A percentile compares a stretch with the other conserved stretches of the same genome.
Conservation (phyloP, 192 early-diverging fungal genomes). For the Rhizoclosmatium sp. region DNA sequence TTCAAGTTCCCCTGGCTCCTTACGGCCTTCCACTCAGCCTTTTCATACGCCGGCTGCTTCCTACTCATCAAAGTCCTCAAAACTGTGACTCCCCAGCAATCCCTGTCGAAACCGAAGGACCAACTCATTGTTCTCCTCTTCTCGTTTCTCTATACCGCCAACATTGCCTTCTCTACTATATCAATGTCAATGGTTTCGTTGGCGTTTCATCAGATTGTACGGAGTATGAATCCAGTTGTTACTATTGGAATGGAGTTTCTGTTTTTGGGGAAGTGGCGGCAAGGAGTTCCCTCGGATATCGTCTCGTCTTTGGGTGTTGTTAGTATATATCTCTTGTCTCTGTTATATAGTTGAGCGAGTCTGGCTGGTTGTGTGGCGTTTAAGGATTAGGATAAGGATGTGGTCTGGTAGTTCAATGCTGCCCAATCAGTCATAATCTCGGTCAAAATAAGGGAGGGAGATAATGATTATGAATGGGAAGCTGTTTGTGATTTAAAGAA, state of each 20-base stretch:
- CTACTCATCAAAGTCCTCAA: conserved; percentile 22
- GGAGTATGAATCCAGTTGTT: conserved; percentile 83
- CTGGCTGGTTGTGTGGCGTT: no score
- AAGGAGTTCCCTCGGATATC: conserved; percentile 45
- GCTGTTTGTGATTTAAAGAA: background rate
- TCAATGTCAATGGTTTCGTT: conserved; percentile 75
- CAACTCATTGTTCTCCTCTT: conserved; percentile 76
- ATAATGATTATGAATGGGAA: background rate
- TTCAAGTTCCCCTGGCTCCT: conserved; percentile 89
- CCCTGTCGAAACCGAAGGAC: conserved; percentile 43
- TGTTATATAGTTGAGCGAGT: no score
- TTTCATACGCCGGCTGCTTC: conserved; percentile 73
- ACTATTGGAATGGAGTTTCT: conserved; percentile 73
- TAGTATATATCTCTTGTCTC: conserved; percentile 10
- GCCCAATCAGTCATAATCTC: no score
- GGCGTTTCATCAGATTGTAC: conserved; percentile 81
- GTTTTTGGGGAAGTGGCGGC: conserved; percentile 63
- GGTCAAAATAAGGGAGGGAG: no score
- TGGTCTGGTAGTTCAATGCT: no score
- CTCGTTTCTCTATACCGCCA: conserved; percentile 87
- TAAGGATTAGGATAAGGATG: no score
- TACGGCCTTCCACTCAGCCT: conserved; percentile 82
- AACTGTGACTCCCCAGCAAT: conserved; percentile 5
- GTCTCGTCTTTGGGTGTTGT: conserved; percentile 68
- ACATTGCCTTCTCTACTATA: conserved; percentile 84